Conservation (phyloP, 768 basidiomycete species). For the Kwoniella dejecticola region DNA sequence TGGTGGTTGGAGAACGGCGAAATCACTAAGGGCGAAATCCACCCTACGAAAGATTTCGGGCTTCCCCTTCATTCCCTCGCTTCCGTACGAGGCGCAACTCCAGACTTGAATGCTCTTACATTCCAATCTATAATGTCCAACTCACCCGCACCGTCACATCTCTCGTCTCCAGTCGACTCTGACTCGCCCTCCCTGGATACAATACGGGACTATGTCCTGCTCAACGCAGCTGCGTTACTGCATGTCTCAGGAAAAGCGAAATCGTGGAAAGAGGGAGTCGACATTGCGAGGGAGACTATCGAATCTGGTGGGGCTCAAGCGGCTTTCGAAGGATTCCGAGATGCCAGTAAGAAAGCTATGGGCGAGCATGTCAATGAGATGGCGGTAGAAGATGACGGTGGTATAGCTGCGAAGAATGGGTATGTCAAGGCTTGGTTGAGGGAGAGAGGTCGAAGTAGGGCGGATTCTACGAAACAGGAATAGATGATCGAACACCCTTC, state of each 20-base stretch:
- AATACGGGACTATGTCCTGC: slow-evolving; percentile 79
- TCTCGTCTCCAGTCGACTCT: slow-evolving; percentile 40
- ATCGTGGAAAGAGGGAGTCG: slow-evolving; percentile 71
- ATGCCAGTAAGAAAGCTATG: slow-evolving; percentile 52
- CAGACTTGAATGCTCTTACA: slow-evolving; percentile 76
- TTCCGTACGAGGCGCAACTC: slow-evolving; percentile 71
- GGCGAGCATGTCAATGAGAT: slow-evolving; percentile 38
- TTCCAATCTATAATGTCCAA: slow-evolving; percentile 69
- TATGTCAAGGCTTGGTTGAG: slow-evolving; percentile 51
- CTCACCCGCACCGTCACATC: slow-evolving; percentile 33
- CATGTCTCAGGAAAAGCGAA: slow-evolving; percentile 76
- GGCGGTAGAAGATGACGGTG: slow-evolving; percentile 54
- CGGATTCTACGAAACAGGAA: background rate
- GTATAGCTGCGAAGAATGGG: slow-evolving; percentile 55
- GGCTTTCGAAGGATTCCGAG: slow-evolving; percentile 58
- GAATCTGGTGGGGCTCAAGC: slow-evolving; percentile 56
- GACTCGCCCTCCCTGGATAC: slow-evolving; percentile 60
- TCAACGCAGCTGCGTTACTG: slow-evolving; percentile 87
- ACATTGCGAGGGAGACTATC: slow-evolving; percentile 63
- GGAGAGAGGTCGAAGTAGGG: slow-evolving; percentile 12
- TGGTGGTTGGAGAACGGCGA: slow-evolving; percentile 64
- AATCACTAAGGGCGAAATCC: slow-evolving; percentile 67
- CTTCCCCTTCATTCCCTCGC: slow-evolving; percentile 69
- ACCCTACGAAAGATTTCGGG: slow-evolving; percentile 72
- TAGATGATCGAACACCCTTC: background rate